Conservation (phyloP, 2,329 filamentous ascomycete species). For the Fusarium buxicola region DNA sequence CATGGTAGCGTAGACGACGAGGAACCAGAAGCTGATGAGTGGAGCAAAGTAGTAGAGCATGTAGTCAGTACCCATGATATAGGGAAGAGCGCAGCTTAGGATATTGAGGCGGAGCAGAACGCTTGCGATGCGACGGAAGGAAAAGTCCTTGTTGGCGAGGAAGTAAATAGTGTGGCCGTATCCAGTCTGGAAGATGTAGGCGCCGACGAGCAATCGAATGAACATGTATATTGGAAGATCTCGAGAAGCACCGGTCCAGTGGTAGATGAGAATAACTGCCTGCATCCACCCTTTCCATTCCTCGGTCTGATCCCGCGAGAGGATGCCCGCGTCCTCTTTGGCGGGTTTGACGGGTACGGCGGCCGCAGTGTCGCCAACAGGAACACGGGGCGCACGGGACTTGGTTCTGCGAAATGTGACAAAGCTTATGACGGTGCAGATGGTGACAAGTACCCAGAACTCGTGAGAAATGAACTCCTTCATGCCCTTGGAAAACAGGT, state of each 20-base stretch:
- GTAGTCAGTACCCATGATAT: slow-evolving; percentile 66
- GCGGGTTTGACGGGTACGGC: not conserved
- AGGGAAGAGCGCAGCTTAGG: slow-evolving; percentile 63
- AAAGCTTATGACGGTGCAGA: slow-evolving; percentile 21
- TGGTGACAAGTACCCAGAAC: slow-evolving; percentile 29
- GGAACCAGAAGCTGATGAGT: slow-evolving; percentile 71
- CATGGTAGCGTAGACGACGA: slow-evolving; percentile 66
- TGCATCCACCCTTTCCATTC: slow-evolving; percentile 78
- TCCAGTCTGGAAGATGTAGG: slow-evolving; percentile 71
- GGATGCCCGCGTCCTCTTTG: slow-evolving; percentile 37
- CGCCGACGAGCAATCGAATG: slow-evolving; percentile 64
- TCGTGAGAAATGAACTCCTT: slow-evolving; percentile 39
- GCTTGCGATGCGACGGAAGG: slow-evolving; percentile 60
- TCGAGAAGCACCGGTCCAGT: slow-evolving; percentile 65
- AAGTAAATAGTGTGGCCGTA: slow-evolving; percentile 72
- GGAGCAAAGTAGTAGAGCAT: slow-evolving; percentile 68
- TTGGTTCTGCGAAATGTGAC: slow-evolving; percentile 37
- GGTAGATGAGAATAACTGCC: slow-evolving; percentile 62
- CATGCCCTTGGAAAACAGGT: slow-evolving; percentile 44
- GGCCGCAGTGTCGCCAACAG: slow-evolving; percentile 3
- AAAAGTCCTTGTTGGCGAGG: slow-evolving; percentile 66
- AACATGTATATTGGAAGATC: slow-evolving; percentile 64
- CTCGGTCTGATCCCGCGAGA: slow-evolving; percentile 65
- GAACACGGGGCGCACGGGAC: slow-evolving; percentile 26
- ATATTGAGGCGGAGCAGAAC: slow-evolving; percentile 70